Evolutionary conservation across 2,329 filamentous ascomycete species (phyloP), one percentile per base, ranked within the genome.

Genomic region (Didymella keratinophila): DNA sequence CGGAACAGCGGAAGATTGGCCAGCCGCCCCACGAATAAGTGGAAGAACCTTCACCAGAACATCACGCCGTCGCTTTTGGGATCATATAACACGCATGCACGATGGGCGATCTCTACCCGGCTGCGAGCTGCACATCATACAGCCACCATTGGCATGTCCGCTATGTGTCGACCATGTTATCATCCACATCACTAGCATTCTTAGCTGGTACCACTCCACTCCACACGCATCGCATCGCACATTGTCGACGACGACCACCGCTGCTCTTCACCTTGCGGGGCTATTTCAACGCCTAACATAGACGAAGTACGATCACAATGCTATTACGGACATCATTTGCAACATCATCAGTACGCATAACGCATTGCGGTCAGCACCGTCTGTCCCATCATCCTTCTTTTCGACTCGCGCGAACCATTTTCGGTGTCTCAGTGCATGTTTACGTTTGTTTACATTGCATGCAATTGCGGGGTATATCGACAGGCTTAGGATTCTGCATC

Each of bases 391-490:
- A 21, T 48, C n/a, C 30, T 36, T 52, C 32, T 34, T 32, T 20
- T 47, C 50, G 32, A 41, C 37, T 18, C n/a, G 36, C 5, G 62
- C 62, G 58, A 65, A 64, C 56, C 63, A 67, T 71, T 63, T 47
- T 64, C 61, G 51, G 62, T 64, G 53, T 61, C 50, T 64, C 62
- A 59, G 58, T 61, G 63, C 60, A 60, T 60, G 58, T 58, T 54
- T 62, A 68, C 52, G 64, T 60, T 67, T 65, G 64, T 62, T 61
- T 62, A 65, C 67, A 70, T 70, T 70, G 69, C 71, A 71, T 72
- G 62, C 67, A 63, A 62, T 66, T 66, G 61, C 64, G 60, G 63
- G 66, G 61, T 54, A 48, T 48, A 50, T 56, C 52, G 54, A 58
- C 47, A 52, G 46, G 56, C 58, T 56, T 49, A 44, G 50, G 49